Evolutionary conservation across 768 basidiomycete species (phyloP), one percentile per base, ranked within the genome.

Genomic region (Tubosaeta sp.): DNA sequence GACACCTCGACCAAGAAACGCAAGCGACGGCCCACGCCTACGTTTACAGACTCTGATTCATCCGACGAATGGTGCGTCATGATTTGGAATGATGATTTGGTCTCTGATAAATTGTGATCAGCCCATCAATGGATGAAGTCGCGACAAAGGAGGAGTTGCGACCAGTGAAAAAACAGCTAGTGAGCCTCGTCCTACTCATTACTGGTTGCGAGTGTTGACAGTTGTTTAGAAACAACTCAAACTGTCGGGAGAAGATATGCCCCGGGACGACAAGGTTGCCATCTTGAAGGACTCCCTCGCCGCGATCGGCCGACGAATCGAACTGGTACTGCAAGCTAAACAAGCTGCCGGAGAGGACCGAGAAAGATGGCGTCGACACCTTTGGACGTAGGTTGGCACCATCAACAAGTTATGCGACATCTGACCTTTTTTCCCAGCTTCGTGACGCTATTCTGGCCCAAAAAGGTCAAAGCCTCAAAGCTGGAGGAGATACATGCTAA

Each of bases 361-460:
- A 18, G 86, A 87, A 65, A 77, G 90, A 65, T 96, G 93, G 94
- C 79, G 89, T 54, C 81, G 90, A 56, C 92, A 96, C 73, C 77
- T 94, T n/a, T 96, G 94, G 94, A 90, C 92, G 91, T 94, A 71
- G 69, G 92, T 87, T 31, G 38, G 39, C 39, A 29, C 43, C 29
- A 10, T 38, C 14, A 1, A 14, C 36, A 27, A 47, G 29, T 51
- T 62, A 22, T 48, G 16, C 36, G 12, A 22, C 42, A 12, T 18
- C 53, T 59, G 41, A 64, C n/a, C n/a, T 42, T 46, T 18, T 46
- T 22, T 14, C 11, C n/a, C 61, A 94, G 91, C 31, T 97, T 97
- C 57, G 93, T 96, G 41, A 94, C 92, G 3, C 77, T 93, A 48
- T 97, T 97, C 72, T 97, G 94, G 94, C 94, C 94, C 6, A 90